Evolutionary conservation across 2,329 filamentous ascomycete genomes (phyloP).

Genomic region (Pestalotiopsis sp.): DNA sequence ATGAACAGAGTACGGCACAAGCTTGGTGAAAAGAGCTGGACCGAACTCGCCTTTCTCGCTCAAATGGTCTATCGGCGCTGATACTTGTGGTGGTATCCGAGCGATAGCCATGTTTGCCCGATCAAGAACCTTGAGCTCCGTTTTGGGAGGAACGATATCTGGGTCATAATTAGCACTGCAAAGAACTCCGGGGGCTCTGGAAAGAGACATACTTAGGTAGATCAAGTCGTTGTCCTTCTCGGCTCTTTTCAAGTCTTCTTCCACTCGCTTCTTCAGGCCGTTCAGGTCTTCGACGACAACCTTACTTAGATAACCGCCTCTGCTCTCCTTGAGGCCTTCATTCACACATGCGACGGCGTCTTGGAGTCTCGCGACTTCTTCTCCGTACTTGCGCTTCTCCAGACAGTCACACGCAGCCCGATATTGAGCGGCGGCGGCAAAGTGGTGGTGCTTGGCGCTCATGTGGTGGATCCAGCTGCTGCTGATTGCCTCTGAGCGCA

Average conservation of each 20-base stretch:
- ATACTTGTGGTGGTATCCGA: conserved; percentile 79
- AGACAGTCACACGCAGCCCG: conserved; percentile 87
- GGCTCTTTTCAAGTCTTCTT: conserved; percentile 86
- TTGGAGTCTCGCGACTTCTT: conserved; percentile 84
- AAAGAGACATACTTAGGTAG: conserved; percentile 67
- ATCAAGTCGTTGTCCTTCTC: conserved; percentile 98
- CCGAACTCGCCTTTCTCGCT: conserved; percentile 83
- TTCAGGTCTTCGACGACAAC: conserved; percentile 81
- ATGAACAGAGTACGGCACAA: conserved; percentile 95
- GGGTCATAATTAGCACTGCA: conserved; percentile 5
- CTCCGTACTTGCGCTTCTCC: conserved; percentile 92
- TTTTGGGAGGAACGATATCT: conserved; percentile 82
- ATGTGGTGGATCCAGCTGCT: conserved; percentile 98
- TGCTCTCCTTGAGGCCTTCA: conserved; percentile 83
- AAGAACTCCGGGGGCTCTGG: neutral
- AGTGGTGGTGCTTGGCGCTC: conserved; percentile 96
- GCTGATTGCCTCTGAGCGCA: conserved; percentile 87
- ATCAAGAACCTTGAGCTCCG: conserved; percentile 83
- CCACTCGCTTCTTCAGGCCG: conserved; percentile 77
- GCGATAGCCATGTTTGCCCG: conserved; percentile 86
- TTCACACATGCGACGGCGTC: conserved; percentile 83
- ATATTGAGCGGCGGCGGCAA: conserved; percentile 93
- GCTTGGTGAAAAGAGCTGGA: conserved; percentile 81
- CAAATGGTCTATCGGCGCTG: conserved; percentile 77
- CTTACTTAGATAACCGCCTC: conserved; percentile 75